Base-by-base conservation (phyloP, 2,329 filamentous ascomycete genomes). In the Colletotrichum spaethianum region DNA sequence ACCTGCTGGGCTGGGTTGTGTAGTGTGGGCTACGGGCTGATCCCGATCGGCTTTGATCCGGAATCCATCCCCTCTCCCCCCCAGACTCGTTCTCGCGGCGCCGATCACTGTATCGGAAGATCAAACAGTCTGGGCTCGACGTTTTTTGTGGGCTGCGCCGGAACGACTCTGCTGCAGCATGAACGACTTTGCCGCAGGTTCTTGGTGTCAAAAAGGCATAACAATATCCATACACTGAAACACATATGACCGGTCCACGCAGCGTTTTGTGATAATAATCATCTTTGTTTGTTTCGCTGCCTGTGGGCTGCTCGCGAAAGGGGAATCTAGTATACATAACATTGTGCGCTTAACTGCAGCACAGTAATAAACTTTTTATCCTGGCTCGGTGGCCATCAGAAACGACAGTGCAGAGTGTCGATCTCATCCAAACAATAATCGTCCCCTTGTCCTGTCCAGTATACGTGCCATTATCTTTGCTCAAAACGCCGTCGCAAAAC, bases 311-410 rank as follows among this genome's bases (percentile, higher is more conserved):
- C 44, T 31, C n/a, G 64, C 53, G 65, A 56, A 63, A 23, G 44
- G 59, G 40, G 60, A 64, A 69, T 69, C 70, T 72, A 72, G 26
- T 70, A 20, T 70, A 70, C 70, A 70, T 20, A 36, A 40, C 60
- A 70, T 26, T 16, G 42, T 28, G 65, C 61, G 63, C 64, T 50
- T 31, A 18, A 56, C 16, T 46, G 52, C 52, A 59, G 23, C 65
- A 69, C 42, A 3, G 9, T 33, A 42, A 40, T 23, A 40, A 60
- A 46, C 26, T 46, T 72, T 70, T 72, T 33, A 48, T 23, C 53
- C 40, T 60, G 72, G 61, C 68, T 38, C 28, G 26, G 14, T n/a
- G 12, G 33, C 59, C 62, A 67, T 18, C 23, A 36, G 57, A 72
- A 60, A 63, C 68, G 52, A 67, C 53, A 64, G 68, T 68, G 28